A percentile compares a stretch with the other conserved stretches of the same genome.
phyloP scores from a whole-genome alignment of 441 rosid species.

The Populus hybrid region DNA sequence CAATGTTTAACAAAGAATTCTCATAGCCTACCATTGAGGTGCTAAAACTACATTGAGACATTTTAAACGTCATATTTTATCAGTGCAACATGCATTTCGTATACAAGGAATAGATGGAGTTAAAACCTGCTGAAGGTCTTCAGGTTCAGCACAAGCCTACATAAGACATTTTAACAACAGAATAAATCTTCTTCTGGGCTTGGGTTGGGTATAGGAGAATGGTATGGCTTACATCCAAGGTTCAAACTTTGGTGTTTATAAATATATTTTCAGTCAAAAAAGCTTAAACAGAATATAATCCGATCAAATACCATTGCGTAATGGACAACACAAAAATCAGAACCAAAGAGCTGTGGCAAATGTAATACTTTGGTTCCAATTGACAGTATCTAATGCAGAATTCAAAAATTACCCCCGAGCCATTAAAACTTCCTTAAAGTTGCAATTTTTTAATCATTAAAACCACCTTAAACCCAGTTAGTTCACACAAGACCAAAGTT shows the following conservation, averaged over 20 bases:
- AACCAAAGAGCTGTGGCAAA: not conserved
- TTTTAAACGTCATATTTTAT: too few species aligned
- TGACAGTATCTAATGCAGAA: not conserved
- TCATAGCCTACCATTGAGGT: not conserved
- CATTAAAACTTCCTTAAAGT: not conserved
- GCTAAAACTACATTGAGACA: not conserved
- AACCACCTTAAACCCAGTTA: not conserved
- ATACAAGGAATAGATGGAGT: not conserved
- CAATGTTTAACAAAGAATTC: not conserved
- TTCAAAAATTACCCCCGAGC: not conserved
- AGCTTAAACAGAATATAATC: not conserved
- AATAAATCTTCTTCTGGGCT: not conserved
- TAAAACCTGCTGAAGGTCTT: not conserved
- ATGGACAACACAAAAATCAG: not conserved
- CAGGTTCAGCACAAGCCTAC: not conserved
- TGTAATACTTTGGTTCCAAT: not conserved
- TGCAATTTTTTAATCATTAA: not conserved
- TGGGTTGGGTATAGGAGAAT: not conserved
- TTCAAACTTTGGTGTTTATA: not conserved
- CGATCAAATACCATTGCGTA: not conserved
- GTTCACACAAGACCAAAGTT: not conserved
- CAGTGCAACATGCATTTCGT: not conserved
- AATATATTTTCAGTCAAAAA: not conserved
- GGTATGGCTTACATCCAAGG: not conserved
- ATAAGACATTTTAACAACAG: not conserved